Evolutionary conservation across 1,284 basidiomycete species (phyloP).

Genomic region (Boletus sp.): DNA sequence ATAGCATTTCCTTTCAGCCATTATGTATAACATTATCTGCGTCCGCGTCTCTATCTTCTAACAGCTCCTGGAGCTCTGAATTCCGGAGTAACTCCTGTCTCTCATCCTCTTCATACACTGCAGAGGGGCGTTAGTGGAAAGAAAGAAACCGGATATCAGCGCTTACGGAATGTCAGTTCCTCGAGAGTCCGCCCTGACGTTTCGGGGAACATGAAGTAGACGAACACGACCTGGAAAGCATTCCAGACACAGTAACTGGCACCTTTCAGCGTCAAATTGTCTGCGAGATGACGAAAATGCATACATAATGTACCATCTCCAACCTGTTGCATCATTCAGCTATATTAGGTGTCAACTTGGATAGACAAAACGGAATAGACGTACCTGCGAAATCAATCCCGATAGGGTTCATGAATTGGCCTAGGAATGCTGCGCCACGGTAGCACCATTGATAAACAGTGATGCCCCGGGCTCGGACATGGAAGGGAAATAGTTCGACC

Average conservation of each 20-base stretch:
- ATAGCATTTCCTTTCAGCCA: neutral
- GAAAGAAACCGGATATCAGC: neutral
- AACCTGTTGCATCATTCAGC: slow-evolving; percentile 15
- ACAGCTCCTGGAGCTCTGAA: neutral
- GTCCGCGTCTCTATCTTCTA: neutral
- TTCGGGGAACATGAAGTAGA: slow-evolving; percentile 59
- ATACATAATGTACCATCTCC: slow-evolving; percentile 30
- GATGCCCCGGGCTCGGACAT: slow-evolving; percentile 23
- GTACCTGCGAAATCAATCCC: slow-evolving; percentile 20
- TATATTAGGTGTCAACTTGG: neutral
- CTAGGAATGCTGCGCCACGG: slow-evolving; percentile 18
- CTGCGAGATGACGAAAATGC: neutral
- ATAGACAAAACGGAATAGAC: neutral
- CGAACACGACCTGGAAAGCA: slow-evolving; percentile 48
- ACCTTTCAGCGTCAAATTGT: neutral
- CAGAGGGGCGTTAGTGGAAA: neutral
- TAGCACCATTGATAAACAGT: slow-evolving; percentile 22
- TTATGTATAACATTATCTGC: neutral
- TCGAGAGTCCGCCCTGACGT: slow-evolving; percentile 57
- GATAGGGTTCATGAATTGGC: slow-evolving; percentile 24
- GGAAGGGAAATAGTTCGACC: slow-evolving; percentile 30
- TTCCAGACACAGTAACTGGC: slow-evolving; percentile 47
- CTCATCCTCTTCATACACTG: slow-evolving; percentile 13
- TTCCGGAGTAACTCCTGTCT: neutral
- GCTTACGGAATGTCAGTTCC: slow-evolving; percentile 61